Evolutionary conservation across 345 rosid species (phyloP).

Genomic region (Citrus medica): DNA sequence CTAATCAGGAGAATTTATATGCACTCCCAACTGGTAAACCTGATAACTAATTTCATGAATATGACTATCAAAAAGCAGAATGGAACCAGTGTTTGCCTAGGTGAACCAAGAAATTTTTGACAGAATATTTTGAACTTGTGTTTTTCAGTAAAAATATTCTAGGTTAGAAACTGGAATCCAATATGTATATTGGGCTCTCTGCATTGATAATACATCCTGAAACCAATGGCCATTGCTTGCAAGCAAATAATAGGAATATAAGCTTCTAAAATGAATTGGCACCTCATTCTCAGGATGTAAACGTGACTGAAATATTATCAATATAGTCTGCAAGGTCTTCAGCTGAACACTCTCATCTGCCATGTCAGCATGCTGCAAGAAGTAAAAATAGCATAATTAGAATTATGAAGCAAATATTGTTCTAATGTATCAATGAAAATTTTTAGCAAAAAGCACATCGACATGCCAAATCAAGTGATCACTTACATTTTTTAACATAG

Average conservation of each 20-base stretch:
- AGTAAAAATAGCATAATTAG: not conserved
- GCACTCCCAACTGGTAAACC: not conserved
- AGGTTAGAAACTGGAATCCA: not conserved
- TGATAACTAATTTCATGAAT: not conserved
- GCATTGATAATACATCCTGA: slow-evolving; percentile 4
- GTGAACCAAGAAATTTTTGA: not conserved
- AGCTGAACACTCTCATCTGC: slow-evolving; percentile 88
- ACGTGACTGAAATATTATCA: slow-evolving; percentile 88
- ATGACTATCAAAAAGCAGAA: not conserved
- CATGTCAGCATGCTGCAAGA: slow-evolving; percentile 92
- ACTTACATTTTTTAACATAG: slow-evolving; percentile 82
- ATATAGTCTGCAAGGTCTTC: slow-evolving; percentile 90
- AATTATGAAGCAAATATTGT: not conserved
- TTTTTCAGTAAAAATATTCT: not conserved
- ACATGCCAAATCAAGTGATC: not conserved
- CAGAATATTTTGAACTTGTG: not conserved
- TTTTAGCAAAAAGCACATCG: not conserved
- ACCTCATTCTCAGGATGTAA: slow-evolving; percentile 94
- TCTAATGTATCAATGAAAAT: not conserved
- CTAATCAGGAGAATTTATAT: not conserved
- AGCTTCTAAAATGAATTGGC: slow-evolving; percentile 14
- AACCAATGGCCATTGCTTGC: slow-evolving; percentile 1
- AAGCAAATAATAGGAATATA: slow-evolving; percentile 1
- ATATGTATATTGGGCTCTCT: slow-evolving; percentile 5
- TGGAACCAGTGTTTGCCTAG: not conserved